These are phyloP conservation scores for Schizonepeta tenuifolia DNA, from an alignment of 257 asterid genomes.

Conservation along the genomic window DNA sequence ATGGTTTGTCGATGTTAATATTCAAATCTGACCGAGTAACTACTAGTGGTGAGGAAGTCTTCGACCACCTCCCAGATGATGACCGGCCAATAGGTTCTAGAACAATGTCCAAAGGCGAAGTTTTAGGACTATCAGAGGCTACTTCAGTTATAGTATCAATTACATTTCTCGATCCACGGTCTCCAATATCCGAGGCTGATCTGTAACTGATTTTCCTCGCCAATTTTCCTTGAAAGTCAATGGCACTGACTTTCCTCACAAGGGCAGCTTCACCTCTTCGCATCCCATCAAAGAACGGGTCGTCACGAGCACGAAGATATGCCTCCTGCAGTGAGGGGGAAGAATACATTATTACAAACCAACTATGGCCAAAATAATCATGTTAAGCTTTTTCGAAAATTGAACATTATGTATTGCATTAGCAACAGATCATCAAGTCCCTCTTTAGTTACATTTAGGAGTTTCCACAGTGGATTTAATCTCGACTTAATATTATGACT, in stretches of 20 bases:
- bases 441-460: neutral
- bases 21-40: slow-evolving; percentile 41
- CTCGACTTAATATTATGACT: slow-evolving; percentile 9
- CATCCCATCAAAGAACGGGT: slow-evolving; percentile 71
- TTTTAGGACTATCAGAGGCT: slow-evolving; percentile 38
- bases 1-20: slow-evolving; percentile 34
- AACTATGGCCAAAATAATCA: slow-evolving; percentile 1
- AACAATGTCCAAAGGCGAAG: slow-evolving; percentile 54
- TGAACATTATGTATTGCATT: neutral
- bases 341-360: slow-evolving; percentile 7
- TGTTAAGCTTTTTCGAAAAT: neutral
- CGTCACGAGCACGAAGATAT: slow-evolving; percentile 66
- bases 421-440: neutral
- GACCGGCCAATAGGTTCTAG: slow-evolving; percentile 61
- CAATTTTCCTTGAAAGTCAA: slow-evolving; percentile 46
- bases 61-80: slow-evolving; percentile 63
- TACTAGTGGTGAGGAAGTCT: slow-evolving; percentile 51
- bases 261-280: slow-evolving; percentile 61
- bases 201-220: slow-evolving; percentile 33
- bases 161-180: slow-evolving; percentile 40
- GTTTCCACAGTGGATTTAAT: neutral
- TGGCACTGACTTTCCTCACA: slow-evolving; percentile 42
- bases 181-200: slow-evolving; percentile 63
- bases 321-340: slow-evolving; percentile 42
- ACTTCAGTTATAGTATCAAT: slow-evolving; percentile 38